A percentile compares a stretch with the other conserved stretches of the same genome.
Evolutionary conservation across 1,284 basidiomycete genomes (phyloP).

Genomic region (Garcileccinum viscosum): DNA sequence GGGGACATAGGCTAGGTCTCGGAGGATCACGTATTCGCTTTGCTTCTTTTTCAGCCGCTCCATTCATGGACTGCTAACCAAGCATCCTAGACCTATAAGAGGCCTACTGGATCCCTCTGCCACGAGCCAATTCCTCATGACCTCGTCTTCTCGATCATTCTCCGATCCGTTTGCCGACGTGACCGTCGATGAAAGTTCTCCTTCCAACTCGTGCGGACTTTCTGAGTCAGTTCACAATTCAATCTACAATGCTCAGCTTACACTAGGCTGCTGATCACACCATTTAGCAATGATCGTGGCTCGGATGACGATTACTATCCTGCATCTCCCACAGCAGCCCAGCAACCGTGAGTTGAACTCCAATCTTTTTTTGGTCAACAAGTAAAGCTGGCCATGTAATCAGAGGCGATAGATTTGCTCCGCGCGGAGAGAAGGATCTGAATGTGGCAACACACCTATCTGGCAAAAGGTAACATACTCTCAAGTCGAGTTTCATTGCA

Average conservation of each 20-base stretch:
- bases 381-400: background rate
- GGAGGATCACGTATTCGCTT: no score
- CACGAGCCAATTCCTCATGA: no score
- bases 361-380: background rate
- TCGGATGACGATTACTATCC: background rate
- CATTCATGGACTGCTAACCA: background rate
- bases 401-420: background rate
- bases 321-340: background rate
- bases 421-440: no score
- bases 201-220: background rate
- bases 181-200: no score
- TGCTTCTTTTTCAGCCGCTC: background rate
- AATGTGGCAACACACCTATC: no score
- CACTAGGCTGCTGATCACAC: background rate
- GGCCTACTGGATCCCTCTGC: background rate
- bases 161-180: background rate
- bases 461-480: no score
- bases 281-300: background rate
- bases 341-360: background rate
- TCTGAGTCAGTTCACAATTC: background rate
- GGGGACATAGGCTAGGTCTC: no score
- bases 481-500: background rate
- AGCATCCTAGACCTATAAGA: background rate
- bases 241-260: background rate
- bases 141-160: background rate